Evolutionary conservation across 2,329 filamentous ascomycete genomes (phyloP).

Genomic region (Cordyceps fumosorosea): DNA sequence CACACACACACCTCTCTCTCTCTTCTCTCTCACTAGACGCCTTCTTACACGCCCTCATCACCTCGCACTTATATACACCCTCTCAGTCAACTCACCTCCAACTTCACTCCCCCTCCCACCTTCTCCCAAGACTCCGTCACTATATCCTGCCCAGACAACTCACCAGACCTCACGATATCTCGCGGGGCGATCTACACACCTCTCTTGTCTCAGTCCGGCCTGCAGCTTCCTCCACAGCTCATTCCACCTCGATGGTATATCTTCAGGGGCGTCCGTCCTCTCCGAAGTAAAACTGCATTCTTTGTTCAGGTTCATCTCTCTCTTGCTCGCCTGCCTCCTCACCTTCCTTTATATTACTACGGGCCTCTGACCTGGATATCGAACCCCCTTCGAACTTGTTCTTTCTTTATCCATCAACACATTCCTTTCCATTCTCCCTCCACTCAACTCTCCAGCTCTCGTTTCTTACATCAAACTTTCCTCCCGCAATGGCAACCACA

Average conservation of each 20-base stretch:
- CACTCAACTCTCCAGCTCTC: constrained; percentile 10
- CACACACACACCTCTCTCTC: neutral
- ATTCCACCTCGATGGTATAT: constrained; percentile 36
- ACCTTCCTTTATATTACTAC: constrained; percentile 12
- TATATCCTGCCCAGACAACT: constrained; percentile 16
- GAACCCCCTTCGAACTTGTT: neutral
- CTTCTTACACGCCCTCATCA: constrained; percentile 2
- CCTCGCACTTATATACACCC: neutral
- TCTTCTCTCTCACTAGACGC: neutral
- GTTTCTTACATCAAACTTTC: constrained; percentile 1
- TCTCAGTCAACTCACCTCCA: neutral
- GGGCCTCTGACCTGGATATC: constrained; percentile 13
- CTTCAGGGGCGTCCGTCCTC: constrained; percentile 32
- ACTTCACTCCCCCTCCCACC: constrained; percentile 4
- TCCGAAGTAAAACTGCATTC: constrained; percentile 15
- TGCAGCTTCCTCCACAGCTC: constrained; percentile 26
- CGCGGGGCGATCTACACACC: constrained; percentile 27
- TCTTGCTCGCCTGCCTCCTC: constrained; percentile 4
- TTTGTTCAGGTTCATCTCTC: constrained; percentile 10
- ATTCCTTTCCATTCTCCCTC: constrained; percentile 9
- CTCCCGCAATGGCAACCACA: constrained; percentile 10
- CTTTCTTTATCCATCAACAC: constrained; percentile 6
- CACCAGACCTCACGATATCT: constrained; percentile 19
- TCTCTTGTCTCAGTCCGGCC: constrained; percentile 29
- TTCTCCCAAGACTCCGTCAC: neutral